Evolutionary conservation across 345 rosid genomes (phyloP), one percentile per base, ranked within the genome.

Genomic region (Viola odorata): DNA sequence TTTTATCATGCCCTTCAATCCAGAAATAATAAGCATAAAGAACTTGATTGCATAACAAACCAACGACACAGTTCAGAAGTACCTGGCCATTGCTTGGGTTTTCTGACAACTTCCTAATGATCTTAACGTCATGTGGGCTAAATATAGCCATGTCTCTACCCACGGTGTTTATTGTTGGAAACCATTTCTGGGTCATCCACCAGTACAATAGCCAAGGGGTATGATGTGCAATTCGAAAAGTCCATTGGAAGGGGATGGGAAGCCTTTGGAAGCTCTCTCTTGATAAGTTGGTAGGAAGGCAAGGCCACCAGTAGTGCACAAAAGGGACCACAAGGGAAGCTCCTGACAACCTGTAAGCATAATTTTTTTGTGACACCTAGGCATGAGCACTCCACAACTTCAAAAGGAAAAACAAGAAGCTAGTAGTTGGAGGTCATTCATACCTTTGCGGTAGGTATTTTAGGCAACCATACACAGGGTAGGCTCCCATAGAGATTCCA

Each of bases 161-260:
- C 72, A 72, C 37, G 0, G 82, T 54, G 58, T 84, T 81, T 51
- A 80, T 66, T 2, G 92, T 65, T 36, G 89, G 70, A 70, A 89
- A 87, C 82, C 78, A 75, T 67, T 92, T 92, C 69, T 89, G 96
- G 32, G 82, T 74, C 84, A 89, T 77, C 96, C 96, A 92, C 94
- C 94, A 85, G 79, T 87, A 64, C 56, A 87, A 71, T 23, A 92
- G 41, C 91, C 96, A 92, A 8, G 96, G 98, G 39, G 77, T 64
- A 38, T 79, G 71, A 71, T 80, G 83, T 37, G 94, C 96, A 15
- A 92, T 74, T 13, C 72, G 68, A 67, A 80, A 85, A 8, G 88
- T 63, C 94, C 90, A 77, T 38, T 74, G 84, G 61, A 87, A 82
- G 0, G 66, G 50, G 8, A 15, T 41, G 38, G 63, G 82, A 60